These are phyloP conservation scores for Silene latifolia DNA, from an alignment of 148 eudicot genomes.

Conservation along the genomic window DNA sequence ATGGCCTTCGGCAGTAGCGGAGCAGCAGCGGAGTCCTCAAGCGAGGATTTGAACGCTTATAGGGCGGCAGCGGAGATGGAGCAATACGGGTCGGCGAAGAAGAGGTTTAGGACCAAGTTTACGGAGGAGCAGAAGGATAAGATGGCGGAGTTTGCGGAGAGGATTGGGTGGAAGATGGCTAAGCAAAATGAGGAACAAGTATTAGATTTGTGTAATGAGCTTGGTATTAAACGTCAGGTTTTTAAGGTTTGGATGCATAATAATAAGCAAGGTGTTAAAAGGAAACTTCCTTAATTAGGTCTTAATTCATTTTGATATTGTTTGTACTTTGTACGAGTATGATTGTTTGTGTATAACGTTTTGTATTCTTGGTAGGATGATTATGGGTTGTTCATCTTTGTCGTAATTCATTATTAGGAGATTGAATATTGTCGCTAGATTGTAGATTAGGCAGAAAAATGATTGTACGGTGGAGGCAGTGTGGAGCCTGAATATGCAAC, in stretches of 20 bases:
- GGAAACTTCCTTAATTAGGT: conserved; percentile 11
- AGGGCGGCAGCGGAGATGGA: neutral
- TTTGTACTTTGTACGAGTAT: neutral
- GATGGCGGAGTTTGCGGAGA: conserved; percentile 36
- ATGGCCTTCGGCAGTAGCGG: conserved; percentile 63
- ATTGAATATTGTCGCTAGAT: no score
- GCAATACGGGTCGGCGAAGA: conserved; percentile 19
- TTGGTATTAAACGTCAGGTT: conserved; percentile 32
- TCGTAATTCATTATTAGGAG: no score
- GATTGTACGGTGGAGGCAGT: no score
- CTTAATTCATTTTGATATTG: neutral
- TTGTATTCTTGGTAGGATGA: neutral
- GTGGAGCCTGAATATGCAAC: no score
- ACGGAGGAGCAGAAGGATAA: conserved; percentile 33
- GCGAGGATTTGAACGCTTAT: conserved; percentile 57
- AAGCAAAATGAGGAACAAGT: conserved; percentile 23
- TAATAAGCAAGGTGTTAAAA: conserved; percentile 27
- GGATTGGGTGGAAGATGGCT: conserved; percentile 33
- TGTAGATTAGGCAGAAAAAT: no score
- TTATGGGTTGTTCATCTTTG: neutral
- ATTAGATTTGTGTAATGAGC: conserved; percentile 22
- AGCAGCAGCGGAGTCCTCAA: conserved; percentile 57
- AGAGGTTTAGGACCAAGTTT: conserved; percentile 39
- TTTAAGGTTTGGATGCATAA: conserved; percentile 50
- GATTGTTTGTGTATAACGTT: neutral